phyloP scores from a whole-genome alignment of 164 flowering plant species.

The Magnolia officinalis region DNA sequence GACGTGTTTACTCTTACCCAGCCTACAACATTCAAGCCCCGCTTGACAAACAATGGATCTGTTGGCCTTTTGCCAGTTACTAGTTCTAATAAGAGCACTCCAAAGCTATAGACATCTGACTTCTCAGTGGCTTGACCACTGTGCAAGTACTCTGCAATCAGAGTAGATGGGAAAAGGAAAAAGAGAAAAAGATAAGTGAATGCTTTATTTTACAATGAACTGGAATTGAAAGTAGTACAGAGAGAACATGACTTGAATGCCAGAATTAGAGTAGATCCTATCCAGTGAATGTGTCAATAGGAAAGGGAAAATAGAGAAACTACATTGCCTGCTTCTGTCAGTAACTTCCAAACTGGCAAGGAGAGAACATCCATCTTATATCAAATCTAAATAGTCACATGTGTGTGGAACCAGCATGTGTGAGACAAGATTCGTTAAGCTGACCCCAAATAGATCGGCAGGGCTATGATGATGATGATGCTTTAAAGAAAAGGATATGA shows the following conservation, averaged over 20 bases:
- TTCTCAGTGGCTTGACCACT: constrained; percentile 93
- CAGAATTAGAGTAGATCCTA: no score
- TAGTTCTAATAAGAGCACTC: constrained; percentile 88
- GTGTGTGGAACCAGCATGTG: no score
- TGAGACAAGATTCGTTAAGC: no score
- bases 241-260: neutral
- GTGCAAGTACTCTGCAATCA: constrained; percentile 67
- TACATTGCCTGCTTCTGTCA: no score
- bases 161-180: neutral
- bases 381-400: no score
- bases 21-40: constrained; percentile 87
- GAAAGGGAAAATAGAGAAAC: no score
- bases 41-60: constrained; percentile 73
- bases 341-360: no score
- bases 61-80: constrained; percentile 98
- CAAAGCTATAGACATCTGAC: constrained; percentile 94
- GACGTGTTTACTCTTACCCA: constrained; percentile 54
- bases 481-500: neutral
- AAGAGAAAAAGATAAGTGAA: neutral
- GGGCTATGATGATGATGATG: neutral
- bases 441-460: neutral
- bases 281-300: no score
- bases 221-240: neutral
- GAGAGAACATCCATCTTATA: no score
- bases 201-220: neutral